phyloP scores from a whole-genome alignment of 352 stramenopile species.

The Phytophthora meadii region DNA sequence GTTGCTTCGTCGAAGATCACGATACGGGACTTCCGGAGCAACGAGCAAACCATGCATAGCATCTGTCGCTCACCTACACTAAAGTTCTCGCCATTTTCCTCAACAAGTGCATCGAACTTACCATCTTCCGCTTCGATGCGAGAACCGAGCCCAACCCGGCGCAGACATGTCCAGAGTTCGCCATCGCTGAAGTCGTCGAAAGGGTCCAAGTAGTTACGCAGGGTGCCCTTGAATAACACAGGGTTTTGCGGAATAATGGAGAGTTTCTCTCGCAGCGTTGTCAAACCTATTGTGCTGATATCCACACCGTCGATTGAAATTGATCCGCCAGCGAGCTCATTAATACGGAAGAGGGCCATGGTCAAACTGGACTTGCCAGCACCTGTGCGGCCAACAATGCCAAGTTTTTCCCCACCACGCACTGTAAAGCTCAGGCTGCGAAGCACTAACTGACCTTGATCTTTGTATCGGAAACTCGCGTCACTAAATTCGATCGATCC shows the following conservation, averaged over 20 bases:
- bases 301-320: conserved; percentile 92
- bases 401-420: conserved; percentile 71
- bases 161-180: conserved; percentile 54
- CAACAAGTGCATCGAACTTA: conserved; percentile 80
- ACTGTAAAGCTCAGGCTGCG: conserved; percentile 37
- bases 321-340: conserved; percentile 79
- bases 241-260: conserved; percentile 95
- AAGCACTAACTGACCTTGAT: conserved; percentile 60
- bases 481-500: conserved; percentile 86
- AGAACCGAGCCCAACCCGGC: conserved; percentile 53
- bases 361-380: conserved; percentile 89
- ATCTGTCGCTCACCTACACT: conserved; percentile 94
- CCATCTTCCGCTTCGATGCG: conserved; percentile 55
- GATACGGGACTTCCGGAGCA: conserved; percentile 80
- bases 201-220: conserved; percentile 93
- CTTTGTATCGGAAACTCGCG: conserved; percentile 91
- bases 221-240: conserved; percentile 92
- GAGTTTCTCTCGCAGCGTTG: conserved; percentile 79
- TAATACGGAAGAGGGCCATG: conserved; percentile 89
- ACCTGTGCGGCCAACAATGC: conserved; percentile 90
- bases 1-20: conserved; percentile 89
- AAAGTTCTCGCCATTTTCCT: conserved; percentile 95
- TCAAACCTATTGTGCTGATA: conserved; percentile 76
- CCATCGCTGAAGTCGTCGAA: conserved; percentile 84
- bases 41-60: conserved; percentile 91